These are phyloP conservation scores for Boehmeria nivea DNA, from an alignment of 306 rosid genomes.

Conservation along the genomic window DNA sequence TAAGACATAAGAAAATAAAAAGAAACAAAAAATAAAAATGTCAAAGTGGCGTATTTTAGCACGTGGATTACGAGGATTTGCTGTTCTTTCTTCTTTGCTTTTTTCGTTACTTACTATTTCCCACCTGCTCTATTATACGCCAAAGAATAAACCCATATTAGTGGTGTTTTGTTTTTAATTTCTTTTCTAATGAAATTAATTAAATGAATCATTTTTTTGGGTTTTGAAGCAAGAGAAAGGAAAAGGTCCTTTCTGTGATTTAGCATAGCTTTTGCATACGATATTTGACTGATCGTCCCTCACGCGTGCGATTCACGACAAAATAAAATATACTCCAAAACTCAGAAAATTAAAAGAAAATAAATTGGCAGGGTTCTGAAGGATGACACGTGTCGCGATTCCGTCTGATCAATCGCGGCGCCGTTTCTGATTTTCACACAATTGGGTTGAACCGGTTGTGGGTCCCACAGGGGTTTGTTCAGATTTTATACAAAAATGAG, in stretches of 20 bases:
- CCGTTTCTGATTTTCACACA: slow-evolving; percentile 40
- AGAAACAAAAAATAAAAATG: neutral
- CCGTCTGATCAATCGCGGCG: slow-evolving; percentile 28
- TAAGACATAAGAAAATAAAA: neutral
- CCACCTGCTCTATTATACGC: neutral
- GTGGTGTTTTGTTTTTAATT: neutral
- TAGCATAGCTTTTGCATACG: slow-evolving; percentile 20
- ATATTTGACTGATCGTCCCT: slow-evolving; percentile 57
- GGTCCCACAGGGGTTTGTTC: neutral
- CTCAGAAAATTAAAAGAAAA: neutral
- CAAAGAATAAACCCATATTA: neutral
- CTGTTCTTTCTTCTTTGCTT: neutral
- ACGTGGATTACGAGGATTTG: slow-evolving; percentile 46
- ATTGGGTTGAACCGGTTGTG: neutral
- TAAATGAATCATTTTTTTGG: neutral
- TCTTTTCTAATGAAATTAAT: neutral
- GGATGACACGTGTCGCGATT: slow-evolving; percentile 44
- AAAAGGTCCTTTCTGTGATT: slow-evolving; percentile 18
- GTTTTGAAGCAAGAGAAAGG: neutral
- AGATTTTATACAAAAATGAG: neutral
- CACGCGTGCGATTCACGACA: slow-evolving; percentile 91
- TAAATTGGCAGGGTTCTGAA: too few species aligned
- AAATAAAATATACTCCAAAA: slow-evolving; percentile 11
- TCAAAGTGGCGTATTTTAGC: slow-evolving; percentile 33
- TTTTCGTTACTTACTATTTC: neutral